phyloP scores from a whole-genome alignment of 192 early-diverging fungal species.

The Coemansia aciculifera region DNA sequence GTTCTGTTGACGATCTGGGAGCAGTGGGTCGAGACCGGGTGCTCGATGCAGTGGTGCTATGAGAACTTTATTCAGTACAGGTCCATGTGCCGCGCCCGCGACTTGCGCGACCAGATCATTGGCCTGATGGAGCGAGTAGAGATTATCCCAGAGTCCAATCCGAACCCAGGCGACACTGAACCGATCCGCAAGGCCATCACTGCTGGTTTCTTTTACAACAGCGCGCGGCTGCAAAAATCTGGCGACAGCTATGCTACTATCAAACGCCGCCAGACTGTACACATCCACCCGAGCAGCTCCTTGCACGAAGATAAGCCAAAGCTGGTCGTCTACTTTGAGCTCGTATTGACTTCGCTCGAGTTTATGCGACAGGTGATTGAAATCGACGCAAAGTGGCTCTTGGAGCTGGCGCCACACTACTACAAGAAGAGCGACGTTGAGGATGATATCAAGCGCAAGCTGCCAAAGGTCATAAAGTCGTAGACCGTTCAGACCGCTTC shows the following conservation, averaged over 20 bases:
- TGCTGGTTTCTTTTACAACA: slow-evolving; percentile 96
- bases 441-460: slow-evolving; percentile 50
- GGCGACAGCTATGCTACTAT: slow-evolving; percentile 90
- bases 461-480: slow-evolving; percentile 41
- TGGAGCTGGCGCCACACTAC: slow-evolving; percentile 84
- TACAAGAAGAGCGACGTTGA: slow-evolving; percentile 86
- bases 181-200: slow-evolving; percentile 92
- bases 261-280: slow-evolving; percentile 87
- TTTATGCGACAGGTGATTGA: slow-evolving; percentile 95
- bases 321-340: slow-evolving; percentile 89
- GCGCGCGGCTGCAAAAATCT: slow-evolving; percentile 77
- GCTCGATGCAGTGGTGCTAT: slow-evolving; percentile 92
- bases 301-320: slow-evolving; percentile 79
- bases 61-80: slow-evolving; percentile 96
- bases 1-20: slow-evolving; percentile 92
- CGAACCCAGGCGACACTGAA: slow-evolving; percentile 79
- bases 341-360: slow-evolving; percentile 91
- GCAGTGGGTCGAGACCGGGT: slow-evolving; percentile 85
- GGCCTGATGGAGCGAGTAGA: slow-evolving; percentile 91
- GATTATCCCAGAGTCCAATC: slow-evolving; percentile 76
- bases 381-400: slow-evolving; percentile 80
- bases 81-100: slow-evolving; percentile 85
- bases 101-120: slow-evolving; percentile 92
- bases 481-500: background rate
- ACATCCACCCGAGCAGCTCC: slow-evolving; percentile 88